Conservation (phyloP, 208 protist species). For the Acanthamoeba polyphaga region DNA sequence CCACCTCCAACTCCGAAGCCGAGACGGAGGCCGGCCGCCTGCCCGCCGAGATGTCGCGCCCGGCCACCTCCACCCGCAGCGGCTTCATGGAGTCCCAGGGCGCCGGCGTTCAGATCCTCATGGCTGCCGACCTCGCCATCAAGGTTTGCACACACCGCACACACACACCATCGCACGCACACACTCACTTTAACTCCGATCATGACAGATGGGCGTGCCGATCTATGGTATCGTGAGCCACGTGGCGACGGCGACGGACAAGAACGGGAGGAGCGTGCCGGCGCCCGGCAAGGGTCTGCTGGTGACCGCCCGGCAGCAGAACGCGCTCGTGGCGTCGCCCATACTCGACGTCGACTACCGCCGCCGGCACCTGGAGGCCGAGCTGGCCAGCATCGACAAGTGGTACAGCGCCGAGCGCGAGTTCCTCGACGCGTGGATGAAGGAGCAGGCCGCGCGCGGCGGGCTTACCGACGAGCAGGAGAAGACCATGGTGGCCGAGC, state of each 20-base stretch:
- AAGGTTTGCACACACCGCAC: slow-evolving; percentile 80
- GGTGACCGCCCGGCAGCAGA: slow-evolving; percentile 84
- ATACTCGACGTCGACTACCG: slow-evolving; percentile 51
- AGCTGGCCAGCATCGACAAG: slow-evolving; percentile 64
- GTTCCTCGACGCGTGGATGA: slow-evolving; percentile 5
- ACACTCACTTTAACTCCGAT: background rate
- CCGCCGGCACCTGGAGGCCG: slow-evolving; percentile 74
- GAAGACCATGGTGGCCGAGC: background rate
- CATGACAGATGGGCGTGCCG: slow-evolving; percentile 86
- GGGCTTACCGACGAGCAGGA: slow-evolving; percentile 14
- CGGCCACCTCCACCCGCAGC: slow-evolving; percentile 84
- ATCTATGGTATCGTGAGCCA: slow-evolving; percentile 91
- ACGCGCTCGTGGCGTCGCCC: slow-evolving; percentile 19
- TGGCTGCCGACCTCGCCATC: slow-evolving; percentile 87
- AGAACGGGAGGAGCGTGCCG: slow-evolving; percentile 89
- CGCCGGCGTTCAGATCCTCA: slow-evolving; percentile 89
- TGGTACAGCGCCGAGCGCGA: slow-evolving; percentile 64
- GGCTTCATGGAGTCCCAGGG: slow-evolving; percentile 92
- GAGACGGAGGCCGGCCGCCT: slow-evolving; percentile 85
- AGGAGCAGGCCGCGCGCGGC: slow-evolving; percentile 15
- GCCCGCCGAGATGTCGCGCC: slow-evolving; percentile 89
- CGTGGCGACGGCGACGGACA: slow-evolving; percentile 90
- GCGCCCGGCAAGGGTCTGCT: slow-evolving; percentile 90
- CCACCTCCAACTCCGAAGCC: slow-evolving; percentile 86
- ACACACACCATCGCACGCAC: background rate